Conservation (phyloP, 2,329 filamentous ascomycete species). For the Trichoderma koningiopsis region DNA sequence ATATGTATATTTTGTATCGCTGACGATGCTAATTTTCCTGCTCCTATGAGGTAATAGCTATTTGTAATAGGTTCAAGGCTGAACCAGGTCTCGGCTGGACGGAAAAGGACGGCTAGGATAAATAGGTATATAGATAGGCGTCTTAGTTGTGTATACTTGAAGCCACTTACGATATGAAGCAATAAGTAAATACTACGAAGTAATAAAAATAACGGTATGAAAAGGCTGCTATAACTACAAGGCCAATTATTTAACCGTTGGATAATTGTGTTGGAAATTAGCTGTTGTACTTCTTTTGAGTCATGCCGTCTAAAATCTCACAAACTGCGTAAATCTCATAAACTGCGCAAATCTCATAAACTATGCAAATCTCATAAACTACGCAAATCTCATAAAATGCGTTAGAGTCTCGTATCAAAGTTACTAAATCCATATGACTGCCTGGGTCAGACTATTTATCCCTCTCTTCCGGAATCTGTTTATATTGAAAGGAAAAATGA, state of each 20-base stretch:
- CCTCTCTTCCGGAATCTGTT: too few species aligned
- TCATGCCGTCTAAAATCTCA: too few species aligned
- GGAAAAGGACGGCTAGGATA: background rate
- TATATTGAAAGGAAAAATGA: too few species aligned
- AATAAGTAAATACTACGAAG: background rate
- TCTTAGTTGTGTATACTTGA: background rate
- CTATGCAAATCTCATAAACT: too few species aligned
- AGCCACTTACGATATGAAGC: background rate
- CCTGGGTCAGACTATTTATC: too few species aligned
- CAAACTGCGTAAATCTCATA: too few species aligned
- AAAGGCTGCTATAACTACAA: background rate
- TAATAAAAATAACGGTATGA: background rate
- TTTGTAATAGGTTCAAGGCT: background rate
- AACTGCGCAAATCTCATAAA: too few species aligned
- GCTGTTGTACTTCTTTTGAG: too few species aligned
- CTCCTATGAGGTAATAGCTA: background rate
- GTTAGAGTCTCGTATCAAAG: too few species aligned
- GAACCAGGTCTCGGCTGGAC: background rate
- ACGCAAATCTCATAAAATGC: too few species aligned
- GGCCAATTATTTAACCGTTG: background rate
- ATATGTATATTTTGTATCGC: background rate
- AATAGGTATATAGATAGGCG: background rate
- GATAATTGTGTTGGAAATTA: too few species aligned
- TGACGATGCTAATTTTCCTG: background rate
- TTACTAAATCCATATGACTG: too few species aligned